A percentile compares a stretch with the other conserved stretches of the same genome.
These are phyloP conservation scores for Tetradesmus lagerheimii DNA, from an alignment of 139 green algal genomes.

Conservation along the genomic window DNA sequence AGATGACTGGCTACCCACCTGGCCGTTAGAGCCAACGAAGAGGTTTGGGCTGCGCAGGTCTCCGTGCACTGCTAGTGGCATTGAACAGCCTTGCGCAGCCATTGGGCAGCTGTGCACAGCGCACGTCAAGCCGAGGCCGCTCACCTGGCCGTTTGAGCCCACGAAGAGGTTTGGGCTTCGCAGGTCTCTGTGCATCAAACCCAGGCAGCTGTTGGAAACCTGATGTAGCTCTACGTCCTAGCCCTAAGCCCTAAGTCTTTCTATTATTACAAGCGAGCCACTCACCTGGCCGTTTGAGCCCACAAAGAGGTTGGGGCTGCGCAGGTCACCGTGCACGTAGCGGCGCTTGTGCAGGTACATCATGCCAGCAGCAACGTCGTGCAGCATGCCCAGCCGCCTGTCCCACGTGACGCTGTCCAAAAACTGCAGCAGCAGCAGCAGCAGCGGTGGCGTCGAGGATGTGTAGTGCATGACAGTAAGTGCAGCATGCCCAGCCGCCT, in stretches of 20 bases:
- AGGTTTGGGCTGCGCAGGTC: slow-evolving; percentile 60
- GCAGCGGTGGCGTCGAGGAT: no score
- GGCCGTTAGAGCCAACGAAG: no score
- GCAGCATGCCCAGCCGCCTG: slow-evolving; percentile 55
- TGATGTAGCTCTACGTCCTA: no score
- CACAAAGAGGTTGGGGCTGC: slow-evolving; percentile 43
- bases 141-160: slow-evolving; percentile 47
- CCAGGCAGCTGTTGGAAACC: no score
- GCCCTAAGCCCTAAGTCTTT: no score
- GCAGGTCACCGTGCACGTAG: slow-evolving; percentile 83
- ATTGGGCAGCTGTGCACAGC: no score
- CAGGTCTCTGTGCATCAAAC: slow-evolving; percentile 64
- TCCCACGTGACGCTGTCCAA: slow-evolving; percentile 26
- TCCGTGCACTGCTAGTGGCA: slow-evolving; percentile 60
- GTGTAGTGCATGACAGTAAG: no score
- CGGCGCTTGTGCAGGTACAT: slow-evolving; percentile 80
- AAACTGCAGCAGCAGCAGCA: slow-evolving; percentile 11
- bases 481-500: no score
- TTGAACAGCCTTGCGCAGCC: no score
- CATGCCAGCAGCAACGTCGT: slow-evolving; percentile 74
- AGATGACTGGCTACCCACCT: no score
- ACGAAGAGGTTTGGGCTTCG: slow-evolving; percentile 65
- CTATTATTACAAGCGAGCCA: no score
- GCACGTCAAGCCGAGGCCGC: no score
- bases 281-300: slow-evolving; percentile 44